Evolutionary conservation across 805 yeast genomes (phyloP), one percentile per base, ranked within the genome.

Genomic region (Danielia oregonensis): DNA sequence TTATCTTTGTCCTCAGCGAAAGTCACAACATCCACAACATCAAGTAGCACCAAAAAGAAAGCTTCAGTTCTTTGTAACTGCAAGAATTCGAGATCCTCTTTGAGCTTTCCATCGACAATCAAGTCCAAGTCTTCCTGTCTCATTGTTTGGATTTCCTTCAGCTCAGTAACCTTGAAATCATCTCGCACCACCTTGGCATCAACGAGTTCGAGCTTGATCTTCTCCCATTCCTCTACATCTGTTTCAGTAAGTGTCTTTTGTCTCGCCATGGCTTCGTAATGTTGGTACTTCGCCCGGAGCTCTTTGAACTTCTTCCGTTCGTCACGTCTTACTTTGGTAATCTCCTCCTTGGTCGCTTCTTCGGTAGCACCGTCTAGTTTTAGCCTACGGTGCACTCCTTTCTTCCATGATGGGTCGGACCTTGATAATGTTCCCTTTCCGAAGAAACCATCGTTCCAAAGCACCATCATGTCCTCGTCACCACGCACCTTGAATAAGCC

Each of bases 361-460:
- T 16, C 16, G 23, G 17, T 40, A 37, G 31, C 61, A 52, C 32
- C 70, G 17, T 57, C 70, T 24, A 75, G 51, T 10, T 73, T 71
- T 17, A 84, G 59, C 26, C 86, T 57, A 30, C 79, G 66, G 24
- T 36, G 59, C 1, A 86, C 78, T 35, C 97, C 68, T n/a, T 65
- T 67, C 29, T 54, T 59, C 97, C 97, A 93, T 0, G 96, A 77
- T 0, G 98, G 96, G 53, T 93, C 97, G 37, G 95, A 83, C 43
- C 98, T 68, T 23, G 96, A 85, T 29, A 88, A 63, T 2, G 76
- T 74, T 2, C 97, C 98, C 52, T 91, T 93, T 5, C 98, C 98
- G 54, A 87, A 93, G 53, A 88, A 93, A 1, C 98, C 98, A 46
- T 72, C 72, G 12, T 68, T 59, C 97, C 97, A 93, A 2, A 93